Conservation (phyloP, 441 rosid species). For the Erysimum pusillum region DNA sequence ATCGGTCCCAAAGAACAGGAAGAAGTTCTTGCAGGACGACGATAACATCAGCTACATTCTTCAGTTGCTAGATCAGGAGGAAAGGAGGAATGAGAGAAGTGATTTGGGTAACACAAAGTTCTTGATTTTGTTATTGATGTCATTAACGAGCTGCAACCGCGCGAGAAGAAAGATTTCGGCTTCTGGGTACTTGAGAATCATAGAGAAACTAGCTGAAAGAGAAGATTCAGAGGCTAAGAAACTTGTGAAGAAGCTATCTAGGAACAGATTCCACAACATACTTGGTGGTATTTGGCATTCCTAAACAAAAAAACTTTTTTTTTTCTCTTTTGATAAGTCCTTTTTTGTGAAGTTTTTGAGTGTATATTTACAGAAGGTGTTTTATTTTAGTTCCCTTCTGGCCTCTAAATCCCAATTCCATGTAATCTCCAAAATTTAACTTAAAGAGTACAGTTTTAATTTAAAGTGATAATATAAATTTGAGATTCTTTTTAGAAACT, state of each 20-base stretch:
- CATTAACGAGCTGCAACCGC: conserved; percentile 71
- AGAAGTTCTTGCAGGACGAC: conserved; percentile 73
- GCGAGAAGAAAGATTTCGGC: conserved; percentile 79
- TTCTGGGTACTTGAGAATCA: conserved; percentile 79
- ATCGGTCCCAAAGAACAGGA: conserved; percentile 67
- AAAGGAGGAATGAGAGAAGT: conserved; percentile 44
- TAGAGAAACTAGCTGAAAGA: conserved; percentile 85
- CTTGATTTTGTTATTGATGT: conserved; percentile 70
- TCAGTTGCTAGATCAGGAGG: conserved; percentile 69
- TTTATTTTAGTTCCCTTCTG: conserved; percentile 41
- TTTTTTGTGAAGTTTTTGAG: conserved; percentile 32
- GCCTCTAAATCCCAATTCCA: conserved; percentile 26
- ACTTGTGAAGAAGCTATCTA: conserved; percentile 78
- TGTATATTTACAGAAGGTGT: conserved; percentile 46
- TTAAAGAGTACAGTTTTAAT: neutral
- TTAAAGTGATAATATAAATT: neutral
- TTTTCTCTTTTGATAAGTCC: conserved; percentile 9
- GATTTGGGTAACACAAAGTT: conserved; percentile 65
- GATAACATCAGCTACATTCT: conserved; percentile 66
- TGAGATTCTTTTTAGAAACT: conserved; percentile 43
- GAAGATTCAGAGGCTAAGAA: conserved; percentile 82
- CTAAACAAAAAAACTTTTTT: conserved; percentile 21
- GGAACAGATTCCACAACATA: conserved; percentile 70
- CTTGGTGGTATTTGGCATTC: conserved; percentile 84
- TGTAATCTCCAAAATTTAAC: conserved; percentile 34